These are phyloP conservation scores for Serendipita sp. DNA, from an alignment of 768 basidiomycete genomes.

Conservation along the genomic window DNA sequence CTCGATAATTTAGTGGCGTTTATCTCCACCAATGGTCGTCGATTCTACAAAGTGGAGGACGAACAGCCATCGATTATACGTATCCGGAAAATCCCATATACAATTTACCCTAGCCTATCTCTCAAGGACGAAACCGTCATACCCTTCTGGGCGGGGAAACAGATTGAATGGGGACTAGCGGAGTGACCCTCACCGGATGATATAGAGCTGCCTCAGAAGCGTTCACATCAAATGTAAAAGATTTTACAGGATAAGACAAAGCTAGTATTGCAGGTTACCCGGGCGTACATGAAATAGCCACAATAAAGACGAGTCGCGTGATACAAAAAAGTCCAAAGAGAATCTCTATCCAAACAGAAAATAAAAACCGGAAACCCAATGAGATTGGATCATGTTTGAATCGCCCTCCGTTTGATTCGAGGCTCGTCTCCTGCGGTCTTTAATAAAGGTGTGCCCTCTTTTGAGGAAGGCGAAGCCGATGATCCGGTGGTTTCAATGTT, in stretches of 20 bases:
- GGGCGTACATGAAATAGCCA: not conserved
- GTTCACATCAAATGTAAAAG: not conserved
- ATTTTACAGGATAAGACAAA: not conserved
- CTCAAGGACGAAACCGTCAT: conserved; percentile 19
- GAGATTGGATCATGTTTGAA: conserved; percentile 6
- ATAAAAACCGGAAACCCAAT: not conserved
- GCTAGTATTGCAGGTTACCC: not conserved
- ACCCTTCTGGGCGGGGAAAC: conserved; percentile 29
- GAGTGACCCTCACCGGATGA: not conserved
- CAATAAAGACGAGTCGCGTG: not conserved
- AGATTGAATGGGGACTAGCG: conserved; percentile 22
- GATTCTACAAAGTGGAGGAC: conserved; percentile 44
- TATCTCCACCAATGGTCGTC: conserved; percentile 59
- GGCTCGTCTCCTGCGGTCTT: not conserved
- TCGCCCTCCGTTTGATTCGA: conserved; percentile 3
- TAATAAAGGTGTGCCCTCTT: not conserved
- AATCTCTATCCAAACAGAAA: not conserved
- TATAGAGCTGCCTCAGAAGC: too few species aligned
- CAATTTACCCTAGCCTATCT: conserved; percentile 13
- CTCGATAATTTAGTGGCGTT: conserved; percentile 70
- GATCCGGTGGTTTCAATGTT: not conserved
- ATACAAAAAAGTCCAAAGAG: not conserved
- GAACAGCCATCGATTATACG: conserved; percentile 16
- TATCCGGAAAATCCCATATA: conserved; percentile 18
- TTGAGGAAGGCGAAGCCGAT: not conserved